Base-by-base conservation (phyloP, 2,329 filamentous ascomycete genomes). In the Bipolaris gigantea region DNA sequence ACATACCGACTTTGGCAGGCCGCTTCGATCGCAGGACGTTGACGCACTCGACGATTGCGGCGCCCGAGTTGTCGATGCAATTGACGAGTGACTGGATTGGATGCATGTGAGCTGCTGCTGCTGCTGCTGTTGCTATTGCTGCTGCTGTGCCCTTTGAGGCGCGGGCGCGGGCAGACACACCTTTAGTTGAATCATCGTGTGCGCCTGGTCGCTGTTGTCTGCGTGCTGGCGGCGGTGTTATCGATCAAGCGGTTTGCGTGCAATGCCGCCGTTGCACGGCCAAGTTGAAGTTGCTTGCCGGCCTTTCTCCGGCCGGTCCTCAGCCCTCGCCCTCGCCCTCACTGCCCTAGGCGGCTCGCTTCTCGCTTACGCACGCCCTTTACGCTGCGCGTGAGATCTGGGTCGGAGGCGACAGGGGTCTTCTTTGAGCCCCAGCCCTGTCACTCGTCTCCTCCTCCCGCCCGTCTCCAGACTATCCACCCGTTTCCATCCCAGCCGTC, bases 1-100 rank as follows among this genome's bases (percentile, higher is more conserved):
- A 69, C 83, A 69, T 83, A 96, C 92, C 94, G 71, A 99, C 92
- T 71, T 87, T 88, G 56, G 93, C 94, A 70, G 88, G 85, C 64
- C 86, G 82, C 80, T 97, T 96, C 80, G 93, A 94, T 72, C 90
- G 90, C 70, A 99, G 81, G 60, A 97, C 89, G 74, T 93, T 89
- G 75, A 89, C 90, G 80, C 94, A 99, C 81, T 99, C 94, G 79
- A 97, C 94, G 64, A 99, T 83, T 69, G 94, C 92, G 66, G 94
- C 94, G 74, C 94, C 94, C 63, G 94, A 97, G 82, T 97, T 99
- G 88, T 99, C 94, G 85, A 99, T 97, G 87, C 94, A 97, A 80
- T 94, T 97, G 70, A 99, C 85, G 85, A 99, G 91, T 74, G 92
- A 89, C 94, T 80, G 76, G 61, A 79, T 57, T 57, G 54, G 38